A percentile compares a stretch with the other conserved stretches of the same genome.
Conservation (phyloP, 176 grass and related monocot genomes). For the Coix lacrymajobi region DNA sequence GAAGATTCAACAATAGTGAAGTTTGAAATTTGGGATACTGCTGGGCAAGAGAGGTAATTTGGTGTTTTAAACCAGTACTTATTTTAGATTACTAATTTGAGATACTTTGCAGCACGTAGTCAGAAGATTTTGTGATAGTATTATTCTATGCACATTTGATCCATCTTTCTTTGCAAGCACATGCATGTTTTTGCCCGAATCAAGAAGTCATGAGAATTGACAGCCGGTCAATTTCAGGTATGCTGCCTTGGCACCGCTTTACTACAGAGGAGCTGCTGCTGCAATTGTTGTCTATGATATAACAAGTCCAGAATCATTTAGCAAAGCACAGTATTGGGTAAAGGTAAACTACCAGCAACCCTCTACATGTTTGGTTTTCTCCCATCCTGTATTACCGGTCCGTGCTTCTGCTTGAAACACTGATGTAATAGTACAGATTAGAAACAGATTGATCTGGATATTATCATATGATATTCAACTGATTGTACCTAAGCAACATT, state of each 20-base stretch:
- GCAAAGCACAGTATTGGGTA: slow-evolving; percentile 97
- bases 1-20: slow-evolving; percentile 83
- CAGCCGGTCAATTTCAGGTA: slow-evolving; percentile 46
- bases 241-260: slow-evolving; percentile 92
- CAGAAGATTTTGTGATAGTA: neutral
- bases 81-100: neutral
- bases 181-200: neutral
- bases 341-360: slow-evolving; percentile 50
- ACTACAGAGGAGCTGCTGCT: slow-evolving; percentile 91
- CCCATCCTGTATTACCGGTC: neutral
- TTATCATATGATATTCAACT: neutral
- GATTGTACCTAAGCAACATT: neutral
- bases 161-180: neutral
- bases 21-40: slow-evolving; percentile 99
- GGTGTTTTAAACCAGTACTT: neutral
- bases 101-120: neutral
- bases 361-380: neutral
- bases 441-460: neutral
- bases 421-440: neutral
- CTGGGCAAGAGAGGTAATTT: slow-evolving; percentile 87
- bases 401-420: neutral
- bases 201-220: neutral
- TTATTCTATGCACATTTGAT: slow-evolving; percentile 1
- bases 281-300: slow-evolving; percentile 94
- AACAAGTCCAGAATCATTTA: slow-evolving; percentile 92